Evolutionary conservation across 257 asterid species (phyloP).

Genomic region (Capsicum pubescens): DNA sequence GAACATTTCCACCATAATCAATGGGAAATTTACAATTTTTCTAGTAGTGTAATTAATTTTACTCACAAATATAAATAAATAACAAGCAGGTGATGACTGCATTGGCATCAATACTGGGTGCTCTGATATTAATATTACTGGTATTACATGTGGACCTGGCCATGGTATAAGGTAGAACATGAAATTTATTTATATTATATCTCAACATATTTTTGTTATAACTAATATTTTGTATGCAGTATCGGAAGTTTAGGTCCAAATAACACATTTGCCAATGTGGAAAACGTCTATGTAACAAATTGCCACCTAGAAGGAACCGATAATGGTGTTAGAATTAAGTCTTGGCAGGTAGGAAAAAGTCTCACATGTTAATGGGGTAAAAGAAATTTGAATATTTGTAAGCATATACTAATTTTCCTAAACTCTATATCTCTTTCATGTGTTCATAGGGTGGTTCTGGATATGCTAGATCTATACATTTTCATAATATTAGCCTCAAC

Average conservation of each 20-base stretch:
- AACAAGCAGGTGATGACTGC: conserved; percentile 38
- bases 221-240: not conserved
- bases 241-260: conserved; percentile 34
- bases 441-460: conserved; percentile 35
- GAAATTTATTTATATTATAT: not conserved
- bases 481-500: conserved; percentile 30
- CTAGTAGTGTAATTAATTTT: not conserved
- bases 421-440: not conserved
- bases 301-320: conserved; percentile 26
- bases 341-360: conserved; percentile 36
- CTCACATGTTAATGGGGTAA: not conserved
- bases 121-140: conserved; percentile 17
- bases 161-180: conserved; percentile 39
- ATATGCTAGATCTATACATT: conserved; percentile 29
- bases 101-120: conserved; percentile 31
- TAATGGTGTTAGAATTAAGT: conserved; percentile 39
- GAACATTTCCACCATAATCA: no score
- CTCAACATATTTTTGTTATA: not conserved
- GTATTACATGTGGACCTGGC: conserved; percentile 39
- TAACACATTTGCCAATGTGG: conserved; percentile 31
- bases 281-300: conserved; percentile 15
- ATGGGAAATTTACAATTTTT: no score
- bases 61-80: not conserved
- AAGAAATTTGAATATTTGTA: not conserved
- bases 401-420: not conserved